Evolutionary conservation across 192 early-diverging fungal genomes (phyloP), one percentile per base, ranked within the genome.

Genomic region (Coemansia sp.): DNA sequence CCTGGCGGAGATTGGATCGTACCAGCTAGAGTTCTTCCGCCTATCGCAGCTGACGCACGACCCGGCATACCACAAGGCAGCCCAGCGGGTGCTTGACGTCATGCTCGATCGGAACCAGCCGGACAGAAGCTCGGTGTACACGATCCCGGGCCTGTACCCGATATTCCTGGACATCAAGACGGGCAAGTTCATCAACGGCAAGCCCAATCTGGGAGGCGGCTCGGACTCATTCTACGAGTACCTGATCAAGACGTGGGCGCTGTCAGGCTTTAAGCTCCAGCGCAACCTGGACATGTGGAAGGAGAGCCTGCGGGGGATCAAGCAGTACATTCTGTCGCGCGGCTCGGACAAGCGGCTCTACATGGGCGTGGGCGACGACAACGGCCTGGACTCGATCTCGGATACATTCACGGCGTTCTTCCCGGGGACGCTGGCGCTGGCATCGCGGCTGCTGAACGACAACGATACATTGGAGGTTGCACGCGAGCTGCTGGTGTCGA

Each of bases 221-320:
- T 91, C 90, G 5, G 94, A 98, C 43, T 87, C 84, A 20, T 98
- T 93, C 55, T 98, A 98, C 72, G 91, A 97, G 73, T 97, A 97
- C 56, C 69, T 94, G 33, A 83, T 86, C 44, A 97, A 97, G 56
- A 89, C 91, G 44, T 94, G 86, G 60, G 70, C 92, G 12, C 85
- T 87, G 43, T 90, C 91, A 0, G 80, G 57, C 1, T 75, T 68
- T 42, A 49, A 47, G 43, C 56, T 75, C 13, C 60, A 75, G 46
- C 60, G 66, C 17, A 64, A 51, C 37, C 37, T 75, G 21, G 65
- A 75, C 43, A 60, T 68, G 72, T 75, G 66, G 65, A 54, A 50
- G 34, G 61, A 64, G 49, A 68, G 65, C 33, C 32, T 75, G 14
- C 43, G 38, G 44, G 51, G 49, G 12, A 56, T 75, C 48, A 67